Evolutionary conservation across 2,329 filamentous ascomycete species (phyloP).

Genomic region (Samsoniella hepiali): DNA sequence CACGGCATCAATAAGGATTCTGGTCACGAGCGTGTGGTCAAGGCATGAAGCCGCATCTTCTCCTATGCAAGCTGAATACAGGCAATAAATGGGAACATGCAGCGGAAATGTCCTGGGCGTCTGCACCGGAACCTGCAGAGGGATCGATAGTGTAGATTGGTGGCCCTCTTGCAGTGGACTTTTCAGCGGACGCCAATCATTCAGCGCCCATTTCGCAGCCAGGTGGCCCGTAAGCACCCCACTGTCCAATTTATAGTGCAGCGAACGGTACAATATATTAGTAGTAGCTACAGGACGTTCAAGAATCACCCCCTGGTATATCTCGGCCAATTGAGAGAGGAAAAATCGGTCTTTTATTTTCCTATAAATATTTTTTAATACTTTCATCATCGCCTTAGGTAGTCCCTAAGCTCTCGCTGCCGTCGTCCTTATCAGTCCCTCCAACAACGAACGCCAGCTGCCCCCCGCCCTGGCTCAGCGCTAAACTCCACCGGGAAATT

Average conservation of each 20-base stretch:
- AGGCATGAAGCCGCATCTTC: too few species aligned
- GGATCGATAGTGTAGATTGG: background rate
- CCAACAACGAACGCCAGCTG: background rate
- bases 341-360: background rate
- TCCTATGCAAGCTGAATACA: too few species aligned
- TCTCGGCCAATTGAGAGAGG: too few species aligned
- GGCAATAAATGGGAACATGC: background rate
- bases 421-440: slow-evolving; percentile 4
- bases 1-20: background rate
- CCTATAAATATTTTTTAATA: too few species aligned
- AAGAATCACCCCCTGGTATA: too few species aligned
- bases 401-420: background rate
- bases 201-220: background rate
- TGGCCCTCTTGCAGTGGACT: background rate
- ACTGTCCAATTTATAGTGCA: slow-evolving; percentile 5
- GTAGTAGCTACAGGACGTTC: background rate
- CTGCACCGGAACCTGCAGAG: background rate
- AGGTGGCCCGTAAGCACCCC: background rate
- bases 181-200: slow-evolving; percentile 7
- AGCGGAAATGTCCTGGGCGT: background rate
- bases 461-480: slow-evolving; percentile 8
- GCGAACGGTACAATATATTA: background rate
- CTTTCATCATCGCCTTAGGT: background rate
- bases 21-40: background rate
- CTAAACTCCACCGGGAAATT: slow-evolving; percentile 12